Evolutionary conservation across 106 monocot species (phyloP), one percentile per base, ranked within the genome.

Genomic region (Apostasia ramifera): DNA sequence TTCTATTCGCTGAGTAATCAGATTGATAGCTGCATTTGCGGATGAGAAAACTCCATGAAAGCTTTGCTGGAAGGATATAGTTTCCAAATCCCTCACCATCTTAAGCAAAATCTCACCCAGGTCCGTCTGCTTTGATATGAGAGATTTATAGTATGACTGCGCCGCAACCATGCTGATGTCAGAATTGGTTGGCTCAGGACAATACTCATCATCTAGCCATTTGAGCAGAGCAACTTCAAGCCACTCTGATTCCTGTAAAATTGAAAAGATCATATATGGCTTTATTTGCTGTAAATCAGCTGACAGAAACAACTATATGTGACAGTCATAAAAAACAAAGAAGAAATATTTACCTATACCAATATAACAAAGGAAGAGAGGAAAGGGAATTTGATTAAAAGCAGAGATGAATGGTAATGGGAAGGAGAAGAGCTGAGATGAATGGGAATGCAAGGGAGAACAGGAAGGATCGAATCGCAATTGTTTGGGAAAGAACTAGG

Each of bases 131-230:
- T 77, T 79, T 7, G 78, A 75, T 11, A 70, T 66, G 63, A 97
- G 72, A 5, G 95, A 97, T 55, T 97, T 81, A 11, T 83, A 83
- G 70, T 81, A 97, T 11, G 95, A 97, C 44, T 79, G 76, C 2
- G 92, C 91, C 6, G 95, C 95, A 15, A 89, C 70, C 72, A 47
- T 86, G 82, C 95, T 97, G 77, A 97, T 97, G 55, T 89, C 89
- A 38, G 83, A 55, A 54, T 97, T 97, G 74, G 89, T 66, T 11
- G 81, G 74, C 79, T 97, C 95, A 1, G 89, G 95, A 72, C 95
- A 92, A 70, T 86, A 97, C 73, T 92, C 95, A 15, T 92, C 89
- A 2, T 97, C 86, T 53, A 97, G 65, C 95, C 95, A 97, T 62
- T 85, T 89, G 84, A 86, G 89, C 43, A 97, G 71, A 12, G 74